Evolutionary conservation across 306 rosid species (phyloP), one percentile per base, ranked within the genome.

Genomic region (Prunus mongolica): DNA sequence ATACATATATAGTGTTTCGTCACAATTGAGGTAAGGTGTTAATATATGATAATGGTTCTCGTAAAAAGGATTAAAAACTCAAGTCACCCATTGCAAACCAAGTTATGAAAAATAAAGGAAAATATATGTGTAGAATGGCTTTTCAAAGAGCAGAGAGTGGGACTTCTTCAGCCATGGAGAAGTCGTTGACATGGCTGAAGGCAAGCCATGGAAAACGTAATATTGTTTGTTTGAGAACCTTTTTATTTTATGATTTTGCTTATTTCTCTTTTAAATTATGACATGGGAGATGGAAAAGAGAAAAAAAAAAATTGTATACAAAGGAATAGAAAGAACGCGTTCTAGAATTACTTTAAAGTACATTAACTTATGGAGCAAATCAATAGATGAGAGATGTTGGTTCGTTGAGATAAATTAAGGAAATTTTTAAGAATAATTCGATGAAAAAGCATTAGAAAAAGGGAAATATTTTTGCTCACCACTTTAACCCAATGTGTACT

Each of bases 91-190:
- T 54, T 25, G 5, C 13, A 61, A 61, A 13, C 8, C 24, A 24
- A 61, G 65, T 11, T 61, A 27, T 61, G 41, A 14, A 61, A 38
- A 61, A 28, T 13, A 25, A 28, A 27, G n/a, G 41, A 15, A 61
- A 2, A 22, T 34, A 34, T 12, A 6, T 61, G 12, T 22, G 12
- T 46, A 62, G 1, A n/a, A 5, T 67, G 58, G 27, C 66, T 49
- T 46, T 44, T 67, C 73, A 55, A 66, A 55, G 62, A 72, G 55
- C 58, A 65, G 62, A 55, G 67, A 8, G 73, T 79, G 77, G 44
- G 9, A 52, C 73, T 71, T 71, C 47, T 24, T 65, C 9, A 65
- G 64, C 47, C 52, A 6, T 72, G 65, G 60, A 72, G 58, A 79
- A 65, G 62, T 72, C 67, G 28, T 57, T 22, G 52, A 56, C 67